A percentile compares a stretch with the other conserved stretches of the same genome.
Evolutionary conservation across 2,329 filamentous ascomycete genomes (phyloP).

Genomic region (Graphilbum ipis-grandicollis): DNA sequence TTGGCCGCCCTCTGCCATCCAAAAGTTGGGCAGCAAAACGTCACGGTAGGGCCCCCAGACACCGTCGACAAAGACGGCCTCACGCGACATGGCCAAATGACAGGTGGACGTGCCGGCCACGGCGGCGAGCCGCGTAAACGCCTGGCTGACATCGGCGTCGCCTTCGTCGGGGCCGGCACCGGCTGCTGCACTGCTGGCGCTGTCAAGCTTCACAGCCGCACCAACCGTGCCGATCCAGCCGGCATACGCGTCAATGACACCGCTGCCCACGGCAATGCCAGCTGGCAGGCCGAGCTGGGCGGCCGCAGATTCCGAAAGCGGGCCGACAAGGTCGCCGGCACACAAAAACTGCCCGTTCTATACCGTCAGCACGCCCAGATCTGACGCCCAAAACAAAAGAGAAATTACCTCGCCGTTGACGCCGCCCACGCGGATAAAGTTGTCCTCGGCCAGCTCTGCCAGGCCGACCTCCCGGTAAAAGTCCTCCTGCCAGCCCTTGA

Average conservation of each 20-base stretch:
- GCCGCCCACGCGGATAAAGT: constrained; percentile 87
- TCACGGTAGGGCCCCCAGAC: constrained; percentile 97
- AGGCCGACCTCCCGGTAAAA: constrained; percentile 79
- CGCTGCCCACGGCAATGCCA: constrained; percentile 84
- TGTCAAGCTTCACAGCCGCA: constrained; percentile 67
- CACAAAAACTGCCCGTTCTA: constrained; percentile 87
- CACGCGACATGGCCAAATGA: constrained; percentile 85
- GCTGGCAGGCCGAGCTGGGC: constrained; percentile 66
- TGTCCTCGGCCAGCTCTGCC: constrained; percentile 64
- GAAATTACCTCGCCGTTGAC: constrained; percentile 76
- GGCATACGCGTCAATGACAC: constrained; percentile 95
- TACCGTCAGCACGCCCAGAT: too few relatives aligned
- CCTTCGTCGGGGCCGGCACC: constrained; percentile 33
- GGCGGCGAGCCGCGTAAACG: constrained; percentile 80
- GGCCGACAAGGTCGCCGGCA: constrained; percentile 79
- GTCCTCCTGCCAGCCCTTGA: constrained; percentile 96
- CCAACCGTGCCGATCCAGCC: constrained; percentile 99
- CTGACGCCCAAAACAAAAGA: not conserved
- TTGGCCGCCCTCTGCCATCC: constrained; percentile 96
- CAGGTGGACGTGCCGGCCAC: constrained; percentile 96
- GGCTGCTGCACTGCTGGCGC: constrained; percentile 20
- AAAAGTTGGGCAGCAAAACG: constrained; percentile 77
- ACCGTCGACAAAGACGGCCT: constrained; percentile 84
- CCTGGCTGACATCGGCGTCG: constrained; percentile 77
- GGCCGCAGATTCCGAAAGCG: constrained; percentile 68